phyloP scores from a whole-genome alignment of 2,329 filamentous ascomycete species.

The Claviceps citrina region DNA sequence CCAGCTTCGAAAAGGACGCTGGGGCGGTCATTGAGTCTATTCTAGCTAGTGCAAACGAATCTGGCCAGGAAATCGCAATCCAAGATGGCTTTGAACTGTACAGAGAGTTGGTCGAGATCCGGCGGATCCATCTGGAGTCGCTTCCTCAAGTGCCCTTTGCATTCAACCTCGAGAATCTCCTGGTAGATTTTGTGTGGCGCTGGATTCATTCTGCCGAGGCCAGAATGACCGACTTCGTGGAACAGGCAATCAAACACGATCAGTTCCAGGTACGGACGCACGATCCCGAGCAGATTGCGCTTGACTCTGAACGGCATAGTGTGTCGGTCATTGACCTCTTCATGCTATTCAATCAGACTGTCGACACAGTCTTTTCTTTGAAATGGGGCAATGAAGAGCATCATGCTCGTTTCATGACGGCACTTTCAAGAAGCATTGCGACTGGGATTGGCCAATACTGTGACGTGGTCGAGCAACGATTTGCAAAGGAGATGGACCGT shows the following conservation, averaged over 20 bases:
- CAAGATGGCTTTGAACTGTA: constrained; percentile 93
- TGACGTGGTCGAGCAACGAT: constrained; percentile 73
- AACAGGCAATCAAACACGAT: constrained; percentile 82
- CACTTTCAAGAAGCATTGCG: constrained; percentile 71
- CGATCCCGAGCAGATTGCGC: constrained; percentile 44
- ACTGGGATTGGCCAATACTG: constrained; percentile 77
- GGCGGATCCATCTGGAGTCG: constrained; percentile 61
- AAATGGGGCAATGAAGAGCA: constrained; percentile 90
- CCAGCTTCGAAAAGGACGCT: constrained; percentile 79
- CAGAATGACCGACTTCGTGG: constrained; percentile 70
- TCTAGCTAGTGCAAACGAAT: constrained; percentile 53
- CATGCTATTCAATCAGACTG: constrained; percentile 79
- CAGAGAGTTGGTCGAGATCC: constrained; percentile 70
- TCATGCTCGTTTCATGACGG: constrained; percentile 94
- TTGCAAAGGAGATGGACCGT: constrained; percentile 84
- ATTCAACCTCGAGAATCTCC: constrained; percentile 71
- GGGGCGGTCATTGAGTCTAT: constrained; percentile 73
- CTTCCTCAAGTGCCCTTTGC: constrained; percentile 62
- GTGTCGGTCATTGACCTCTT: constrained; percentile 89
- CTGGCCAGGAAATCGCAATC: constrained; percentile 61
- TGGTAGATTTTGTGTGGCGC: constrained; percentile 89
- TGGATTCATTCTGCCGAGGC: constrained; percentile 75
- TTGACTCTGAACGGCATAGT: constrained; percentile 78
- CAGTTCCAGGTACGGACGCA: constrained; percentile 61
- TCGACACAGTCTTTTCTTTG: constrained; percentile 72